Percentiles rank a stretch among this genome's conserved stretches.
phyloP scores from a whole-genome alignment of 345 rosid species.

The Salix udensis region DNA sequence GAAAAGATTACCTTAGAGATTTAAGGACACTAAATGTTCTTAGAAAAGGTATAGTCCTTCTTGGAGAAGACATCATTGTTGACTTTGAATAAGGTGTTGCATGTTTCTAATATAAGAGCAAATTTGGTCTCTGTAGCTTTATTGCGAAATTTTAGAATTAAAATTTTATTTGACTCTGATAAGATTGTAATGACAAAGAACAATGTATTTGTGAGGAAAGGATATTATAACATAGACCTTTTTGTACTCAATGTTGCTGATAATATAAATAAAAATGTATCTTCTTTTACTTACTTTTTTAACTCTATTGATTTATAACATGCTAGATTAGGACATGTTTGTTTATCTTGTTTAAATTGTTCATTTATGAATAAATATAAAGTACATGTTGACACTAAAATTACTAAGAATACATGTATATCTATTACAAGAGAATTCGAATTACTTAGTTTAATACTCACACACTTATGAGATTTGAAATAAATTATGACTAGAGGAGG shows the following conservation, averaged over 20 bases:
- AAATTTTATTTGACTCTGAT: background rate
- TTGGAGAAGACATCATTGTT: no score
- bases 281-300: conserved; percentile 7
- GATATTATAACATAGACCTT: background rate
- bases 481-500: background rate
- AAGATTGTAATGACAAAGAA: background rate
- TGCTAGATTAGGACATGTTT: conserved; percentile 3
- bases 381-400: no score
- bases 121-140: no score
- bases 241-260: background rate
- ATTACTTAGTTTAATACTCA: no score
- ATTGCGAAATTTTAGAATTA: no score
- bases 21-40: background rate
- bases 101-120: no score
- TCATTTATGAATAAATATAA: no score
- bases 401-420: no score
- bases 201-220: background rate
- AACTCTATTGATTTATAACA: background rate
- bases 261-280: background rate
- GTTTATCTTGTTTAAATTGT: background rate
- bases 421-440: no score
- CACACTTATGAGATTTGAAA: no score
- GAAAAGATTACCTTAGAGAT: background rate
- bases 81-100: no score
- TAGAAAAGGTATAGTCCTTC: background rate